Percentiles rank a stretch among this genome's conserved stretches.
These are phyloP conservation scores for Paramyrothecium roridum DNA, from an alignment of 2,329 filamentous ascomycete genomes.

Conservation along the genomic window DNA sequence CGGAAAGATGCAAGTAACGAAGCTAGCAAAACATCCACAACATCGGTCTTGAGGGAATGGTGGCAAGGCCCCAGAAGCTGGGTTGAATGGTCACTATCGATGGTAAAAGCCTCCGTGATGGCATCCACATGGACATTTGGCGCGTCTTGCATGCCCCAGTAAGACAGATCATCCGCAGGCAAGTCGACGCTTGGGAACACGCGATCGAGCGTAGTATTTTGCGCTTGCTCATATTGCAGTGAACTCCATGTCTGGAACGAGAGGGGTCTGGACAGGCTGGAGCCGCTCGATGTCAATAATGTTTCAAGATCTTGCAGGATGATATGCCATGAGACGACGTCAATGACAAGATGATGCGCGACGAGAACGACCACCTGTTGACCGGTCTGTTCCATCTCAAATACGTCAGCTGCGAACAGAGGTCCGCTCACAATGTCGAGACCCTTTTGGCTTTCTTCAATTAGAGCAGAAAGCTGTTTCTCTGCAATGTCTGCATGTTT, in stretches of 20 bases:
- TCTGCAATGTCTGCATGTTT: not conserved
- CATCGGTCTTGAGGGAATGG: slow-evolving; percentile 14
- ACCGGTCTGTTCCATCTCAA: slow-evolving; percentile 5
- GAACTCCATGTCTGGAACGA: slow-evolving; percentile 32
- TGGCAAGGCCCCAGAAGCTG: slow-evolving; percentile 10
- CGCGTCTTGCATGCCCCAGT: not conserved
- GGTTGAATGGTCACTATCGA: slow-evolving; percentile 1
- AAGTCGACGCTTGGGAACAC: not conserved
- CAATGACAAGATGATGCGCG: slow-evolving; percentile 29
- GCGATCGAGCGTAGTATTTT: not conserved
- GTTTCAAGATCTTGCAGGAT: slow-evolving; percentile 37
- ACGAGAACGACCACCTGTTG: slow-evolving; percentile 21
- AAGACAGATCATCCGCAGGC: slow-evolving; percentile 6
- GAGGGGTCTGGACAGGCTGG: slow-evolving; percentile 12
- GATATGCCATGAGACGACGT: slow-evolving; percentile 39
- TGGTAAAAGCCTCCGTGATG: not conserved
- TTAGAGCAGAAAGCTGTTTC: not conserved
- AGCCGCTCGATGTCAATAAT: slow-evolving; percentile 19
- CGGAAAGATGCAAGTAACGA: slow-evolving; percentile 15
- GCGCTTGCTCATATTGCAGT: slow-evolving; percentile 26
- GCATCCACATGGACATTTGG: slow-evolving; percentile 8
- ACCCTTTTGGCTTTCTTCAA: not conserved
- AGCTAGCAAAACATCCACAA: slow-evolving; percentile 23
- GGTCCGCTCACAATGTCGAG: slow-evolving; percentile 8
- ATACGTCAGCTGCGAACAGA: slow-evolving; percentile 8